Evolutionary conservation across 1,139 yeast genomes (phyloP), one percentile per base, ranked within the genome.

Genomic region (Pichia sp.): DNA sequence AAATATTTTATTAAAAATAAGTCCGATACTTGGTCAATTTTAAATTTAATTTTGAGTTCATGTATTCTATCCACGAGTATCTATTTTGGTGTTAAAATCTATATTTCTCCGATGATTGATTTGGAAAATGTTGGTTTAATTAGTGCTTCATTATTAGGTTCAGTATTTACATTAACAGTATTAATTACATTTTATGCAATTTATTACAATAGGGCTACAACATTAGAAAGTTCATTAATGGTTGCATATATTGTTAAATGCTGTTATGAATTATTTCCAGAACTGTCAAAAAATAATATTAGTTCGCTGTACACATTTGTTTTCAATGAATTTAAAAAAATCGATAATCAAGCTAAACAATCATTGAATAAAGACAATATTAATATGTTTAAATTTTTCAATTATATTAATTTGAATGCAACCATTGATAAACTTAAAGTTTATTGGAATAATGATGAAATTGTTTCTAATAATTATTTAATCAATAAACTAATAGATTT

Each of bases 161-260:
- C 91, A 2, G 81, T 88, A 10, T 75, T 93, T 56, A 87, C 97
- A 0, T 70, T 85, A 47, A 85, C 95, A 2, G 72, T 81, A 10
- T 82, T 90, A 11, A 70, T 93, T 43, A 89, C 96, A 0, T 69
- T 88, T 11, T 90, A 79, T 68, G 99, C 98, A 0, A 89, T 93
- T 44, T 76, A 87, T 27, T 82, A 93, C 9, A 84, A 87, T 14
- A 80, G 79, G 56, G 97, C 98, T 5, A 85, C 93, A n/a, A 84
- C 93, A 38, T 79, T 90, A 53, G 99, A 93, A 68, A 80, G 91
- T 36, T 87, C 96, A 9, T 72, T 91, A 55, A 74, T 93, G 61
- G 84, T 89, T 65, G 95, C 95, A 14, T 93, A 93, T 67, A 84
- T 91, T 60, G 96, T 93, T 19, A 86, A 95, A 67, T 89, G 96